Evolutionary conservation across 768 basidiomycete species (phyloP).

Genomic region (Boletus tylopilopsis): DNA sequence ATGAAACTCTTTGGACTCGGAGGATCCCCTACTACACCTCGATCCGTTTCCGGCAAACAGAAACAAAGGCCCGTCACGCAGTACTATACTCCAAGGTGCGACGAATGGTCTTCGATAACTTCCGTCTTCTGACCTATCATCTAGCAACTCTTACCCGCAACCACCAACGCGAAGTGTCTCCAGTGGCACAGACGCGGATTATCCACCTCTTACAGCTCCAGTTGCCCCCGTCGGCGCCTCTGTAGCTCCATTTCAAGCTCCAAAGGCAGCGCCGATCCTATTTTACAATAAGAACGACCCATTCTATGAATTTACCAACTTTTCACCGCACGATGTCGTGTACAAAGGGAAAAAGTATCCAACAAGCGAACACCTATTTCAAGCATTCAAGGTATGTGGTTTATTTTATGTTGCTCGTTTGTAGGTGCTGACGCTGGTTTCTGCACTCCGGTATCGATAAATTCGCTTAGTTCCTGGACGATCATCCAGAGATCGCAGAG

Average conservation of each 20-base stretch:
- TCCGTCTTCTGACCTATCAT: background rate
- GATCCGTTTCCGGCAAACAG: slow-evolving; percentile 17
- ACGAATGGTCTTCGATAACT: background rate
- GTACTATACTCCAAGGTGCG: slow-evolving; percentile 21
- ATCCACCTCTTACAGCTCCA: slow-evolving; percentile 33
- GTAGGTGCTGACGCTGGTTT: background rate
- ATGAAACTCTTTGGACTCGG: slow-evolving; percentile 32
- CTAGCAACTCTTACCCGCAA: slow-evolving; percentile 16
- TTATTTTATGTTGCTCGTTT: background rate
- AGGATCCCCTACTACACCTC: slow-evolving; percentile 25
- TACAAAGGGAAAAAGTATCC: slow-evolving; percentile 66
- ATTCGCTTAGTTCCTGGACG: slow-evolving; percentile 63
- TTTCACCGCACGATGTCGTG: slow-evolving; percentile 60
- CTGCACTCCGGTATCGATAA: slow-evolving; percentile 1
- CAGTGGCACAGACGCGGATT: slow-evolving; percentile 18
- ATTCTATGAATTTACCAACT: slow-evolving; percentile 72
- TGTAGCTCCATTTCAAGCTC: slow-evolving; percentile 24
- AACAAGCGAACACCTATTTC: slow-evolving; percentile 76
- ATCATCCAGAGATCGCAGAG: slow-evolving; percentile 61
- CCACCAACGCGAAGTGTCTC: slow-evolving; percentile 5
- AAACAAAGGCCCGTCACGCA: slow-evolving; percentile 24
- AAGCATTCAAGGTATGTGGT: slow-evolving; percentile 65
- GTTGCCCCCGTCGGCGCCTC: slow-evolving; percentile 27
- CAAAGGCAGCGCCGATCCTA: slow-evolving; percentile 39
- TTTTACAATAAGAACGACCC: slow-evolving; percentile 66